A percentile compares a stretch with the other conserved stretches of the same genome.
Conservation (phyloP, 805 yeast species). For the Candida ovalis region DNA sequence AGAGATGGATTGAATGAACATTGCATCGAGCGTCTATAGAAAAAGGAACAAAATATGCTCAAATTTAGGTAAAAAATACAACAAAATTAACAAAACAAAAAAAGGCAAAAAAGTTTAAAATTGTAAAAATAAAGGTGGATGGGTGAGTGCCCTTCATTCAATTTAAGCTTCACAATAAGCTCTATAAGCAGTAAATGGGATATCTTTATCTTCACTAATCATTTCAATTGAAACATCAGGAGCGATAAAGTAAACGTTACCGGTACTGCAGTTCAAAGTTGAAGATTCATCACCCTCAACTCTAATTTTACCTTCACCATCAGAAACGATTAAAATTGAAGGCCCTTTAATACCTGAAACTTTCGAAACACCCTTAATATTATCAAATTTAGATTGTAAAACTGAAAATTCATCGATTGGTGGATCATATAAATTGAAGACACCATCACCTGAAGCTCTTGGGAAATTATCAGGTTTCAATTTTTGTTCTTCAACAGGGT, state of each 20-base stretch:
- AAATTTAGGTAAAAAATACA: too few species aligned
- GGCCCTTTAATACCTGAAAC: constrained; percentile 77
- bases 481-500: constrained; percentile 89
- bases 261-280: constrained; percentile 53
- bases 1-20: too few species aligned
- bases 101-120: neutral
- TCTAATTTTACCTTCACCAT: constrained; percentile 64
- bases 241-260: constrained; percentile 81
- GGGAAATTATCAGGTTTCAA: constrained; percentile 62
- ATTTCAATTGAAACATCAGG: constrained; percentile 69
- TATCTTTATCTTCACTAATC: constrained; percentile 41
- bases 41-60: too few species aligned
- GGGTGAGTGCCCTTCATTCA: neutral
- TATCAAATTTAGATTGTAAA: constrained; percentile 68
- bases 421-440: constrained; percentile 75
- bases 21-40: constrained; percentile 1
- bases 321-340: constrained; percentile 77
- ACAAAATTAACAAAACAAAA: neutral
- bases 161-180: constrained; percentile 75
- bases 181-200: constrained; percentile 72
- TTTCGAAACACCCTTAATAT: constrained; percentile 46
- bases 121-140: neutral
- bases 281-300: constrained; percentile 40
- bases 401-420: constrained; percentile 97
- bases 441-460: constrained; percentile 65